Evolutionary conservation across 768 basidiomycete genomes (phyloP).

Genomic region (Termitomyces sp.): DNA sequence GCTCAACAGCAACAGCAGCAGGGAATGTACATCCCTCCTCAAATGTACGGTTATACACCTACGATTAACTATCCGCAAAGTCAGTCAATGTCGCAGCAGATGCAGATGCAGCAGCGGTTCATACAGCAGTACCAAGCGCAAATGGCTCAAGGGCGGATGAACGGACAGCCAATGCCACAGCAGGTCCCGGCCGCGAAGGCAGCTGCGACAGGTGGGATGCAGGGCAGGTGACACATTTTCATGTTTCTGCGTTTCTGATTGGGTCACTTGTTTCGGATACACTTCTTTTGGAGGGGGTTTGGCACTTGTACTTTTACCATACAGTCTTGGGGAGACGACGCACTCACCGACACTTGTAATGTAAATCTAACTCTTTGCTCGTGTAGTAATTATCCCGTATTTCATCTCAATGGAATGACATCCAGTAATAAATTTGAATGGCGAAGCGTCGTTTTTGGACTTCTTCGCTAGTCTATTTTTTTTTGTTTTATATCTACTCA

Average conservation of each 20-base stretch:
- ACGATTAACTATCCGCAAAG: conserved; percentile 12
- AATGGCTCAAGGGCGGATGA: conserved; percentile 1
- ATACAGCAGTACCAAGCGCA: conserved; percentile 2
- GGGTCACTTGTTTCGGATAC: neutral
- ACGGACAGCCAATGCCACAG: conserved; percentile 6
- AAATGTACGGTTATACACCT: conserved; percentile 12
- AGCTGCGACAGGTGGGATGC: conserved; percentile 8
- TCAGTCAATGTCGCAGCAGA: conserved; percentile 1
- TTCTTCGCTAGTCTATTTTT: too few relatives aligned
- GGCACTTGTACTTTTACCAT: conserved; percentile 4
- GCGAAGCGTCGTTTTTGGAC: too few relatives aligned
- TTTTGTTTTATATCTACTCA: too few relatives aligned
- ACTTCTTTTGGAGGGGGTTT: neutral
- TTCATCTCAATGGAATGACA: neutral
- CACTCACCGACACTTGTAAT: neutral
- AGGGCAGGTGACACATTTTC: conserved; percentile 7
- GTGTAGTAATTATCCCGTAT: conserved; percentile 5
- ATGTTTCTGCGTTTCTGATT: neutral
- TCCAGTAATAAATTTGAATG: neutral
- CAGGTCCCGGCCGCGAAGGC: conserved; percentile 8
- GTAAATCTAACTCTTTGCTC: neutral
- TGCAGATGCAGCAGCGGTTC: conserved; percentile 7
- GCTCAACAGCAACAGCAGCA: conserved; percentile 12
- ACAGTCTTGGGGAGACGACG: neutral
- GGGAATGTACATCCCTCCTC: conserved; percentile 13